phyloP scores from a whole-genome alignment of 805 yeast genomes.

The Lipomyces orientalis region DNA sequence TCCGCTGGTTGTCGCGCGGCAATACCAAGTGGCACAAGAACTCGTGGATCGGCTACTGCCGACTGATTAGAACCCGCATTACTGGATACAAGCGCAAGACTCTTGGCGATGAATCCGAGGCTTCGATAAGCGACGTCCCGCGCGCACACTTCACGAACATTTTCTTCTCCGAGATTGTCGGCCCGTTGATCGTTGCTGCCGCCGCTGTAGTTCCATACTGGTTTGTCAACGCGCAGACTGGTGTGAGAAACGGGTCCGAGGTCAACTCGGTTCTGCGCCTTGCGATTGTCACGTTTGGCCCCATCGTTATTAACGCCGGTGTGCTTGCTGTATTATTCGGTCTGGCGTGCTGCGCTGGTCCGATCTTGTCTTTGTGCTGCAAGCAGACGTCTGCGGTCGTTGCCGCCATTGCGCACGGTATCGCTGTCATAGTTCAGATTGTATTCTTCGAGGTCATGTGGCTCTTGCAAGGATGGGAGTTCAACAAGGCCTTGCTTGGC shows the following conservation, averaged over 20 bases:
- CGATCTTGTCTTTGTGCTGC: slow-evolving; percentile 91
- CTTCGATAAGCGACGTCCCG: slow-evolving; percentile 65
- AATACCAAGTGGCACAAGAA: slow-evolving; percentile 66
- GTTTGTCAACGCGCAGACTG: slow-evolving; percentile 86
- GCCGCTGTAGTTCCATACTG: slow-evolving; percentile 74
- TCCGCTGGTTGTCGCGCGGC: slow-evolving; percentile 85
- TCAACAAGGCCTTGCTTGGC: slow-evolving; percentile 86
- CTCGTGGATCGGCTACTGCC: slow-evolving; percentile 81
- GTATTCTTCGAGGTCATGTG: slow-evolving; percentile 93
- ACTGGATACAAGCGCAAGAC: slow-evolving; percentile 87
- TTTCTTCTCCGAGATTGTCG: slow-evolving; percentile 76
- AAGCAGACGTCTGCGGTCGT: slow-evolving; percentile 94
- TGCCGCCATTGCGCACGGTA: slow-evolving; percentile 96
- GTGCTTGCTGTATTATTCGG: slow-evolving; percentile 75
- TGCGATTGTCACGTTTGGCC: slow-evolving; percentile 71
- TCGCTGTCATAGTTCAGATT: slow-evolving; percentile 86
- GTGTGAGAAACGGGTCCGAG: slow-evolving; percentile 57
- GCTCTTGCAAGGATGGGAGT: slow-evolving; percentile 93
- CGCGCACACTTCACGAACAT: slow-evolving; percentile 81
- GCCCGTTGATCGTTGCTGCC: slow-evolving; percentile 72
- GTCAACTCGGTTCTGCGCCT: slow-evolving; percentile 69
- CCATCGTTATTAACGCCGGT: slow-evolving; percentile 90
- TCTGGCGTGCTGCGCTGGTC: slow-evolving; percentile 97
- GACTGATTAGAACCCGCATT: slow-evolving; percentile 80
- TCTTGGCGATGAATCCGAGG: slow-evolving; percentile 70